These are phyloP conservation scores for Aspergillus saccharolyticus DNA, from an alignment of 495 filamentous ascomycete species.

Conservation along the genomic window DNA sequence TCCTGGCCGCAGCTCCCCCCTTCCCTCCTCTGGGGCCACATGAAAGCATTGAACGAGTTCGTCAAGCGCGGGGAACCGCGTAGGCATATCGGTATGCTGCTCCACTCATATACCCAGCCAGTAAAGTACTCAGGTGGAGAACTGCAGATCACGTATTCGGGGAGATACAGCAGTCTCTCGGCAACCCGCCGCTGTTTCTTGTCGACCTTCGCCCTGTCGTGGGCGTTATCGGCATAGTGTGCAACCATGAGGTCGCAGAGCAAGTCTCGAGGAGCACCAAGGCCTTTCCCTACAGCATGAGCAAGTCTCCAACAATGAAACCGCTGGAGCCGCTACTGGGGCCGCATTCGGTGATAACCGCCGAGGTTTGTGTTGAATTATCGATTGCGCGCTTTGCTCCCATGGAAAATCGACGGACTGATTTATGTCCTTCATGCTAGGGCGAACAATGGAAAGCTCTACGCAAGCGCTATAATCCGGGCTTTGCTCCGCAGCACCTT, in stretches of 20 bases:
- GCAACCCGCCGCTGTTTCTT: constrained; percentile 7
- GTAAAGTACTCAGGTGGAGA: background rate
- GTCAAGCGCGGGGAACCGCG: background rate
- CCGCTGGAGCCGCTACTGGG: constrained; percentile 32
- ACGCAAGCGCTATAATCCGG: constrained; percentile 36
- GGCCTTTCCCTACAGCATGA: constrained; percentile 33
- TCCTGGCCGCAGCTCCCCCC: constrained; percentile 6
- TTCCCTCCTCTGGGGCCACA: constrained; percentile 9
- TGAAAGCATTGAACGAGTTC: constrained; percentile 3
- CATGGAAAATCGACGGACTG: background rate
- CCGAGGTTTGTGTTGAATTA: constrained; percentile 27
- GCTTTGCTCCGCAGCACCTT: constrained; percentile 35
- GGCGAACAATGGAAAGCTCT: constrained; percentile 32
- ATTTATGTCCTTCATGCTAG: background rate
- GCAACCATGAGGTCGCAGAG: constrained; percentile 20
- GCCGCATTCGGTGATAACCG: constrained; percentile 27
- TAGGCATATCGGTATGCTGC: constrained; percentile 3
- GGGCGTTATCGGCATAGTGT: constrained; percentile 15
- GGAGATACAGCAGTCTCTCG: background rate
- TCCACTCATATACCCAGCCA: background rate
- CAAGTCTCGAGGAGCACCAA: constrained; percentile 31
- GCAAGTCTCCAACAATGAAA: constrained; percentile 37
- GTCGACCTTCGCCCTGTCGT: constrained; percentile 34
- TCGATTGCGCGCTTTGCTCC: constrained; percentile 11
- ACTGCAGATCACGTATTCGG: background rate